These are phyloP conservation scores for Solanum ossicruentum DNA, from an alignment of 257 asterid genomes.

Conservation along the genomic window DNA sequence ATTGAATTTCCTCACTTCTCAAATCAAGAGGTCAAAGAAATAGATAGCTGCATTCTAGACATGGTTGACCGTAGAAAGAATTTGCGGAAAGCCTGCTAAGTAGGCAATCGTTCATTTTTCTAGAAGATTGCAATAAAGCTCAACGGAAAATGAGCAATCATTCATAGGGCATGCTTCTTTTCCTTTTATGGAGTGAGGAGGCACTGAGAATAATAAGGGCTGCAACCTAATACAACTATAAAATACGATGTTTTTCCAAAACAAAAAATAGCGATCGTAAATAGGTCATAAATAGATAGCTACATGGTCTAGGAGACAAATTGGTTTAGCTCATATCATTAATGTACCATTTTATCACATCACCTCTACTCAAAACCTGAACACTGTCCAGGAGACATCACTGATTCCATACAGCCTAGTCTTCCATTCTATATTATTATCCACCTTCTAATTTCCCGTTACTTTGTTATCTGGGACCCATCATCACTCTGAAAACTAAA, in stretches of 20 bases:
- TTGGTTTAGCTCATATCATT: neutral
- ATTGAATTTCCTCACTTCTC: neutral
- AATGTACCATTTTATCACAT: neutral
- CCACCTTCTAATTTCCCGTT: neutral
- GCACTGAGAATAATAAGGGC: neutral
- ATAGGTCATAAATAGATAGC: neutral
- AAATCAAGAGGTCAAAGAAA: neutral
- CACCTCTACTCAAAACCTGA: neutral
- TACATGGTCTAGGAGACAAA: neutral
- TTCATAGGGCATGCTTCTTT: neutral
- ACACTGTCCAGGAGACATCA: neutral
- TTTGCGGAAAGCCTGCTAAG: neutral
- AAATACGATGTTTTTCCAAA: neutral
- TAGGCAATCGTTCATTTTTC: neutral
- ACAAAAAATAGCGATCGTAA: neutral
- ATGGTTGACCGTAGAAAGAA: neutral
- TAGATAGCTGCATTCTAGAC: neutral
- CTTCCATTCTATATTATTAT: neutral
- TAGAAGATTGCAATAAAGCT: neutral
- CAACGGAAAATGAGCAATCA: neutral
- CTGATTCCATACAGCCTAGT: neutral
- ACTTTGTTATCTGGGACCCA: neutral
- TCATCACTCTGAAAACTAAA: neutral
- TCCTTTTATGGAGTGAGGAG: neutral
- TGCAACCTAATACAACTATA: neutral